These are phyloP conservation scores for Colletotrichum caudatum DNA, from an alignment of 2,329 filamentous ascomycete species.

Conservation along the genomic window DNA sequence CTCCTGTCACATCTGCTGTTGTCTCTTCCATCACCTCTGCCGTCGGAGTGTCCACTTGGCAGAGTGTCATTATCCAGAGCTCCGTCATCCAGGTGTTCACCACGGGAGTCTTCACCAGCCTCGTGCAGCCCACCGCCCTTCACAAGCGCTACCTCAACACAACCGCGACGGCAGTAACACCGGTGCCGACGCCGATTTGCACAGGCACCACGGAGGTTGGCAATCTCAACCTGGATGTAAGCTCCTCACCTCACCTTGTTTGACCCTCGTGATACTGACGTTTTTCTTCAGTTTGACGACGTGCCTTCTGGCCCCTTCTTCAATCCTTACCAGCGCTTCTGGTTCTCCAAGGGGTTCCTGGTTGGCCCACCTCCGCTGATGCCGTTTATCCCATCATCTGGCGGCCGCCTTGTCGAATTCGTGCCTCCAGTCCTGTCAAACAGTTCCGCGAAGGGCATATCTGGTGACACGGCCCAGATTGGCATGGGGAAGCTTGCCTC, in stretches of 20 bases:
- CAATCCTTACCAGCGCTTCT: slow-evolving; percentile 55
- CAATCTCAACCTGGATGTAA: slow-evolving; percentile 54
- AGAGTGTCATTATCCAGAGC: slow-evolving; percentile 38
- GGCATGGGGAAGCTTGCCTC: slow-evolving; percentile 54
- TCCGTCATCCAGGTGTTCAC: slow-evolving; percentile 24
- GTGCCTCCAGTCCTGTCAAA: slow-evolving; percentile 52
- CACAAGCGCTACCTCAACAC: slow-evolving; percentile 25
- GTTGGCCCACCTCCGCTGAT: slow-evolving; percentile 52
- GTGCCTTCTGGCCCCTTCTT: slow-evolving; percentile 53
- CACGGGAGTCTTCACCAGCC: slow-evolving; percentile 8
- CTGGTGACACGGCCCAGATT: slow-evolving; percentile 54
- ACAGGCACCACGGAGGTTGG: slow-evolving; percentile 48
- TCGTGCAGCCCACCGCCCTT: slow-evolving; percentile 15
- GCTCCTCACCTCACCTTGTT: slow-evolving; percentile 44
- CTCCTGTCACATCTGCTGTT: neutral
- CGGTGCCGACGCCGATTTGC: slow-evolving; percentile 39
- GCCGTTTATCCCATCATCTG: slow-evolving; percentile 54
- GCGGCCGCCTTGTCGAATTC: slow-evolving; percentile 56
- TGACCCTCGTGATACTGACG: neutral
- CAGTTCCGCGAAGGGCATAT: slow-evolving; percentile 40
- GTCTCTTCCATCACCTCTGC: neutral
- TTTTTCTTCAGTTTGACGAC: slow-evolving; percentile 52
- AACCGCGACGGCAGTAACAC: slow-evolving; percentile 23
- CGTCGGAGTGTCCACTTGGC: slow-evolving; percentile 47
- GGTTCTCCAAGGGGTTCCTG: slow-evolving; percentile 58